Evolutionary conservation across 2,329 filamentous ascomycete species (phyloP), one percentile per base, ranked within the genome.

Genomic region (Curvularia eragrostidis): DNA sequence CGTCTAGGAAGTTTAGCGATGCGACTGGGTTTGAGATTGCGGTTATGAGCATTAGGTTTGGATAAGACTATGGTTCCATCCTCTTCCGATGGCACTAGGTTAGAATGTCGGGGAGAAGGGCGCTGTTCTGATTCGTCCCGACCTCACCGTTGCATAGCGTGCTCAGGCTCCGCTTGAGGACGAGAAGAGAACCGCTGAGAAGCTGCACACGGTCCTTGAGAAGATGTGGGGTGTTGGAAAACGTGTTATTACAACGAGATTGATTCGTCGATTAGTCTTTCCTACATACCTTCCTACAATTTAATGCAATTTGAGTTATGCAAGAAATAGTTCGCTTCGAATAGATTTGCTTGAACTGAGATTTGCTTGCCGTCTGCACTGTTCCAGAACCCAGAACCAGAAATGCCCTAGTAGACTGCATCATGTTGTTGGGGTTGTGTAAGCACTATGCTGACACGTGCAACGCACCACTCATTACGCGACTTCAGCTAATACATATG

Each of bases 81-180:
- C 28, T 43, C 6, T 49, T 49, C n/a, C 28, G 46, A 19, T 55
- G 52, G 52, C n/a, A 44, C 13, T 28, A 55, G 21, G 46, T 50
- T 9, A n/a, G 52, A 47, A 30, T 1, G 52, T 55, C 1, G 28
- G 30, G 3, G 52, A 55, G 52, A 49, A 49, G 28, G 52, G 52
- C 3, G 46, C 46, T 3, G 52, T 55, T 0, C 7, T 55, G 19
- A 39, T 55, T 1, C 13, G 52, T 3, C 52, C 52, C 0, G 52
- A 55, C 49, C 36, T 38, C 23, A 50, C 46, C 5, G 52, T 55
- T 13, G 52, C 52, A 19, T 55, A 47, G 52, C 52, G 52, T 21
- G 52, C 52, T 5, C 19, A 32, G 44, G 24, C 23, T 18, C 52
- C 44, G 5, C 6, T 43, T 1, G 52, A 32, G 18, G 36, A 42